Percentiles rank a stretch among this genome's conserved stretches.
Conservation (phyloP, 495 filamentous ascomycete genomes). For the Neurospora sp. region DNA sequence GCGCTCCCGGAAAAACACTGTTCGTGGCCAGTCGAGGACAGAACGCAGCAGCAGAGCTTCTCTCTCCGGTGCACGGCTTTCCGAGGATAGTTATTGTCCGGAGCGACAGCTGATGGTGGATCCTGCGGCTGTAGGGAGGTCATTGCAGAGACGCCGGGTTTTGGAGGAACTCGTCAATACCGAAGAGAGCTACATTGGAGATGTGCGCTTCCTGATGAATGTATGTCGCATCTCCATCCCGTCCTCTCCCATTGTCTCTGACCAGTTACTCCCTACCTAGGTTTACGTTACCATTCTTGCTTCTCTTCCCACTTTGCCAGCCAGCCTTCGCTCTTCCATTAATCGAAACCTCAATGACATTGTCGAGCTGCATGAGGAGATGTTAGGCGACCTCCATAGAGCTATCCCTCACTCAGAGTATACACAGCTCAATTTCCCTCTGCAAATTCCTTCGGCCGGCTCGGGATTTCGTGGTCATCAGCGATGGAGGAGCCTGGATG, state of each 20-base stretch:
- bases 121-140: slow-evolving; percentile 56
- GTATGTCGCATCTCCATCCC: slow-evolving; percentile 36
- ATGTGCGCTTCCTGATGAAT: slow-evolving; percentile 75
- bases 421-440: slow-evolving; percentile 33
- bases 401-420: slow-evolving; percentile 54
- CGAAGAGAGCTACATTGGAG: slow-evolving; percentile 81
- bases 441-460: slow-evolving; percentile 4
- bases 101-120: slow-evolving; percentile 49
- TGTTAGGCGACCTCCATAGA: slow-evolving; percentile 54
- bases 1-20: slow-evolving; percentile 45
- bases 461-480: slow-evolving; percentile 29
- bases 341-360: slow-evolving; percentile 60
- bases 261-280: slow-evolving; percentile 29
- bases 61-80: slow-evolving; percentile 45
- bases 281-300: slow-evolving; percentile 58
- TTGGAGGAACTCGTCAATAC: slow-evolving; percentile 76
- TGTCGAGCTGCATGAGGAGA: slow-evolving; percentile 58
- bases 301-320: slow-evolving; percentile 46
- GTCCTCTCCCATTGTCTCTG: slow-evolving; percentile 1
- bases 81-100: slow-evolving; percentile 55
- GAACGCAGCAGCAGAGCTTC: slow-evolving; percentile 56
- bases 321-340: slow-evolving; percentile 48
- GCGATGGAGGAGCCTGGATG: slow-evolving; percentile 52
- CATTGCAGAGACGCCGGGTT: slow-evolving; percentile 63
- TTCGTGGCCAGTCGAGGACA: slow-evolving; percentile 43